Evolutionary conservation across 2,329 filamentous ascomycete species (phyloP).

Genomic region (Escovopsis sp.): DNA sequence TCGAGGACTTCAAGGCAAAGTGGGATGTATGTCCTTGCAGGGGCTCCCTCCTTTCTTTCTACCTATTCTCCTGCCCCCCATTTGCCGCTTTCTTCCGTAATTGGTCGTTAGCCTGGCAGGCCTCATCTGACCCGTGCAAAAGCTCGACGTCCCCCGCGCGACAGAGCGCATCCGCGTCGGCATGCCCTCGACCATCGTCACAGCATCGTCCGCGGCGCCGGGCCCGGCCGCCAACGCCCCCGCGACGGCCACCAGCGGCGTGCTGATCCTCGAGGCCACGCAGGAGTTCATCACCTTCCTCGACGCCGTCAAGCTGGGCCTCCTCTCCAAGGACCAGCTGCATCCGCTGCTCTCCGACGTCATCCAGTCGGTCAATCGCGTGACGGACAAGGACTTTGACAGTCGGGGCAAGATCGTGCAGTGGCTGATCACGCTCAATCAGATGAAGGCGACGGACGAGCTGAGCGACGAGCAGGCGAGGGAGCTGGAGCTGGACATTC

Average conservation of each 20-base stretch:
- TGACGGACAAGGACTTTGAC: slow-evolving; percentile 90
- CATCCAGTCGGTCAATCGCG: slow-evolving; percentile 93
- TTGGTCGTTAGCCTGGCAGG: no score
- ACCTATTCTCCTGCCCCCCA: not conserved
- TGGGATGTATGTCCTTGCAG: slow-evolving; percentile 59
- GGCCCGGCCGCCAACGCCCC: slow-evolving; percentile 28
- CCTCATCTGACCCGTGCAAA: not conserved
- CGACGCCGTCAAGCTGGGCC: slow-evolving; percentile 81
- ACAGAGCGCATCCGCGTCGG: slow-evolving; percentile 87
- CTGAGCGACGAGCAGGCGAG: slow-evolving; percentile 73
- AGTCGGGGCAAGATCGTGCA: slow-evolving; percentile 94
- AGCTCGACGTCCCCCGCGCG: slow-evolving; percentile 90
- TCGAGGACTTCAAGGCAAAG: slow-evolving; percentile 80
- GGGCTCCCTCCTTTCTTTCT: no score
- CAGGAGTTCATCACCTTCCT: slow-evolving; percentile 98
- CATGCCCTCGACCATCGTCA: slow-evolving; percentile 70
- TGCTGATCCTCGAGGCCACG: slow-evolving; percentile 75
- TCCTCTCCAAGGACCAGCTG: slow-evolving; percentile 90
- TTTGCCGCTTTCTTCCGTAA: slow-evolving; percentile 1
- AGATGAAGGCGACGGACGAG: slow-evolving; percentile 93
- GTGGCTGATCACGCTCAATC: slow-evolving; percentile 93
- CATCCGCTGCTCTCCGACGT: slow-evolving; percentile 90
- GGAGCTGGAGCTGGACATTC: slow-evolving; percentile 85
- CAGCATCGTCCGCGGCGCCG: slow-evolving; percentile 33
- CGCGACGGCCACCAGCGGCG: slow-evolving; percentile 37